Base-by-base conservation (phyloP, 1,284 basidiomycete genomes). In the Leccinum variabile region DNA sequence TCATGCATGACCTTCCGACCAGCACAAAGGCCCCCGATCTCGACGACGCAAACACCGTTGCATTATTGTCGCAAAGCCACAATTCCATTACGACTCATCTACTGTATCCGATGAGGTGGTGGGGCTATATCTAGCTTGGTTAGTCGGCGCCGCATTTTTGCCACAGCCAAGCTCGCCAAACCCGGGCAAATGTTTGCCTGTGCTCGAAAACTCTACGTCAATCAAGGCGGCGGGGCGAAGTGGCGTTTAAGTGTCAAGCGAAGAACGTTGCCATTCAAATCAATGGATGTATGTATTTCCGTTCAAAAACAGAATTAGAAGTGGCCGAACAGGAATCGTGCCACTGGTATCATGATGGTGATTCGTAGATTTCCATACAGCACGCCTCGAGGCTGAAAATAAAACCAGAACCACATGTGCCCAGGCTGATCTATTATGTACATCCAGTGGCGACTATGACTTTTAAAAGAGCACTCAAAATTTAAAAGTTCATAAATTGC, bases 1-100 rank as follows among this genome's bases (percentile, higher is more conserved):
- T 98, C 22, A 81, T 99, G 22, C 97, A 98, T 75, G 97, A 99
- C 76, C 81, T 99, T 49, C 97, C 97, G 3, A 97, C 96, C 25
- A 94, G 91, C 73, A 99, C 97, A 57, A 98, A 97, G 79, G 89
- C 94, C 2, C 93, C 97, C 3, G 92, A 94, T 71, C 80, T 99
- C 53, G 93, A 97, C 74, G 95, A 98, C 74, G 75, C 81, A 16
- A 97, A 97, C 74, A 96, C 95, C 11, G 78, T 80, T 54, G 80
- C 82, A 5, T 46, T 70, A 5, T 76, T 98, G 55, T 78, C 94
- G 32, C 73, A 74, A 35, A 78, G 79, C n/a, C 81, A 82, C 22
- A 67, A 77, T 54, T 3, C 52, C 1, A 25, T 18, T 13, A 83
- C 80, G n/a, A 39, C n/a, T n/a, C 63, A 50, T 81, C 80, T 65